Evolutionary conservation across 164 flowering plant species (phyloP).

Genomic region (Liriodendron chinense): DNA sequence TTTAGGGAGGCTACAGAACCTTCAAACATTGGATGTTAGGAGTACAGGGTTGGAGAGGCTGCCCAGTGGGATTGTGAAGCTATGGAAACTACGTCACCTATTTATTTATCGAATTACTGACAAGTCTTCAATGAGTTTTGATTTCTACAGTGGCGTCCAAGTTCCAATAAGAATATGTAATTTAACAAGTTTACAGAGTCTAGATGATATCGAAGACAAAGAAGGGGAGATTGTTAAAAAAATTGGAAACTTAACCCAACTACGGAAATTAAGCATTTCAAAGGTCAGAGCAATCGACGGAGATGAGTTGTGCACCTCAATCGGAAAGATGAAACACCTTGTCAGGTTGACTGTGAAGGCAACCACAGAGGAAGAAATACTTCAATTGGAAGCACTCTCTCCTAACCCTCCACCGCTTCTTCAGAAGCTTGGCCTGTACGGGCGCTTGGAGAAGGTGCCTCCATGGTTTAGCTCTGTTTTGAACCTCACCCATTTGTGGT

Average conservation of each 20-base stretch:
- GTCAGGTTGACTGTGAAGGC: slow-evolving; percentile 21
- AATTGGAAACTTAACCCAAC: slow-evolving; percentile 1
- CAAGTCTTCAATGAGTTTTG: neutral
- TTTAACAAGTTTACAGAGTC: neutral
- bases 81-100: neutral
- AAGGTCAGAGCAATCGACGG: slow-evolving; percentile 21
- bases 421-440: neutral
- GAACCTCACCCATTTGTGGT: no score
- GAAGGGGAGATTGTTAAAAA: neutral
- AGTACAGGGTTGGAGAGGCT: neutral
- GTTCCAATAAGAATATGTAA: neutral
- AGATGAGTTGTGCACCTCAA: slow-evolving; percentile 26
- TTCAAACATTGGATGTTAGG: neutral
- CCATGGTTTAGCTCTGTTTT: neutral
- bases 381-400: slow-evolving; percentile 24
- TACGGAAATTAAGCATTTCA: neutral
- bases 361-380: slow-evolving; percentile 15
- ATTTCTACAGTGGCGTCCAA: neutral
- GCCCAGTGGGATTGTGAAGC: neutral
- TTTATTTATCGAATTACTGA: neutral
- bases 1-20: neutral
- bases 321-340: slow-evolving; percentile 33
- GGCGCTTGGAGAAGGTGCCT: slow-evolving; percentile 8
- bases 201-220: neutral
- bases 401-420: slow-evolving; percentile 9